These are phyloP conservation scores for Crinitomyces ghanaensis DNA, from an alignment of 805 yeast species.

Conservation along the genomic window DNA sequence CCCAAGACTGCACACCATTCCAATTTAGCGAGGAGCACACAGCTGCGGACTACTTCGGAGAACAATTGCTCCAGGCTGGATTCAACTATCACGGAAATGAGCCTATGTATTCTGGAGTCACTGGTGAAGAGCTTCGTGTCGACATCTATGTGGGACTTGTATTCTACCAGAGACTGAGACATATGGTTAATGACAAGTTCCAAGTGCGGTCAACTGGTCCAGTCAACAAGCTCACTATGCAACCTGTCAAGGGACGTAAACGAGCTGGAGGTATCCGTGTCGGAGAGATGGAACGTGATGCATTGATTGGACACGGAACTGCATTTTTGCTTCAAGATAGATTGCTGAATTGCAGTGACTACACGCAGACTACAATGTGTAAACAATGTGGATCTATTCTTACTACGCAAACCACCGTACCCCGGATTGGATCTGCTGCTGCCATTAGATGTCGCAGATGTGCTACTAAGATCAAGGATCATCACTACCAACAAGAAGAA, in stretches of 20 bases:
- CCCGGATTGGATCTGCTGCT: slow-evolving; percentile 75
- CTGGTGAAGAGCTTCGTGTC: slow-evolving; percentile 93
- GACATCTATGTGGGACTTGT: slow-evolving; percentile 96
- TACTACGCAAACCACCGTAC: slow-evolving; percentile 82
- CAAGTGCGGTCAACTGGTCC: slow-evolving; percentile 99
- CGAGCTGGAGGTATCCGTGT: slow-evolving; percentile 99
- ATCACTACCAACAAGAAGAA: slow-evolving; percentile 28
- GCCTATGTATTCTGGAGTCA: slow-evolving; percentile 97
- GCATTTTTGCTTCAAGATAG: slow-evolving; percentile 92
- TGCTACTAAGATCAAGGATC: slow-evolving; percentile 52
- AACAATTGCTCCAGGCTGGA: slow-evolving; percentile 77
- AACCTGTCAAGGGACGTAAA: slow-evolving; percentile 98
- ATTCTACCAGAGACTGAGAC: slow-evolving; percentile 95
- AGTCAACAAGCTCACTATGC: slow-evolving; percentile 93
- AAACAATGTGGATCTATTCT: slow-evolving; percentile 87
- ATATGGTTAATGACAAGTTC: slow-evolving; percentile 99
- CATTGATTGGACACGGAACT: slow-evolving; percentile 96
- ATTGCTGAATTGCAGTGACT: slow-evolving; percentile 87
- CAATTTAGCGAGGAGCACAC: slow-evolving; percentile 81
- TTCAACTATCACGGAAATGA: slow-evolving; percentile 97
- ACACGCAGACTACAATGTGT: slow-evolving; percentile 83
- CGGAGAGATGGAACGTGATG: slow-evolving; percentile 99
- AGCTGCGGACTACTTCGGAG: slow-evolving; percentile 96
- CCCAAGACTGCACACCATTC: slow-evolving; percentile 98
- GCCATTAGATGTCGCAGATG: slow-evolving; percentile 84